phyloP scores from a whole-genome alignment of 148 eudicot genomes.

The Gaultheria prostrata region DNA sequence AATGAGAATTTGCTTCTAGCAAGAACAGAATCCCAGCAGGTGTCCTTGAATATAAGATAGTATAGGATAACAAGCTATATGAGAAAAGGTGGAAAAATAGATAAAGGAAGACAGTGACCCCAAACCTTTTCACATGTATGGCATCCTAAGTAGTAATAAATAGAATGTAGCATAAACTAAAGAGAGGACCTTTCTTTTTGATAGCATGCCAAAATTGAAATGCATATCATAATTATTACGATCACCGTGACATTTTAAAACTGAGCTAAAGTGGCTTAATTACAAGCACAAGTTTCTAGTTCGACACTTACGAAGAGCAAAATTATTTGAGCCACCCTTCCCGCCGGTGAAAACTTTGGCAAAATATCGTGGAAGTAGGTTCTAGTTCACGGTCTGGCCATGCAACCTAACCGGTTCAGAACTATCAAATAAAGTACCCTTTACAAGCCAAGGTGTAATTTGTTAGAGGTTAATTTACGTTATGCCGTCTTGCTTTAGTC shows the following conservation, averaged over 20 bases:
- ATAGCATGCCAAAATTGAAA: neutral
- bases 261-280: neutral
- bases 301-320: neutral
- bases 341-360: neutral
- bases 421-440: too few relatives aligned
- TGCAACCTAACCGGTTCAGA: neutral
- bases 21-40: slow-evolving; percentile 1
- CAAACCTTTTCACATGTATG: slow-evolving; percentile 9
- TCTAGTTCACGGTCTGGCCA: neutral
- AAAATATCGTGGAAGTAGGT: neutral
- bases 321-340: neutral
- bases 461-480: too few relatives aligned
- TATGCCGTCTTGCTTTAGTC: too few relatives aligned
- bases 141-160: neutral
- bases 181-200: neutral
- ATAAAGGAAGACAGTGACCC: slow-evolving; percentile 15
- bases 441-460: too few relatives aligned
- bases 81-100: neutral
- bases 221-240: neutral
- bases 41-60: too few relatives aligned
- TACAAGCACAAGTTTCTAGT: neutral
- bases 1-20: neutral
- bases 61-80: neutral
- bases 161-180: neutral
- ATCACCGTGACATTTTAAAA: neutral